These are phyloP conservation scores for Colletotrichum gigasporum DNA, from an alignment of 2,329 filamentous ascomycete genomes.

Conservation along the genomic window DNA sequence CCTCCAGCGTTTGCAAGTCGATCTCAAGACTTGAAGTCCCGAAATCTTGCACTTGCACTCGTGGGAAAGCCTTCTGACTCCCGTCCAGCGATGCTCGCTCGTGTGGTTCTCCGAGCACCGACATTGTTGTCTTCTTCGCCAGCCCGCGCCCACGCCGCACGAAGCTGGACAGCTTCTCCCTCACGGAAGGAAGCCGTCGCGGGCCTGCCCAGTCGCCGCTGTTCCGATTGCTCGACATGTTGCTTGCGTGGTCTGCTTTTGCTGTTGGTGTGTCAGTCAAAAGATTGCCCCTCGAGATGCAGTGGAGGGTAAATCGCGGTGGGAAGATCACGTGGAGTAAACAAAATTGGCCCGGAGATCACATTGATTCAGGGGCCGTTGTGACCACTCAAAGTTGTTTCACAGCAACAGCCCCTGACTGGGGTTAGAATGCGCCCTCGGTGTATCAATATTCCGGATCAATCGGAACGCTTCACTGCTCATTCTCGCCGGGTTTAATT, in stretches of 20 bases:
- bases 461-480: no score
- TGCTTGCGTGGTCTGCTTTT: slow-evolving; percentile 2
- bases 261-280: slow-evolving; percentile 1
- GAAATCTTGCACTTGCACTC: slow-evolving; percentile 24
- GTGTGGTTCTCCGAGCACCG: slow-evolving; percentile 10
- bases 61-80: slow-evolving; percentile 1
- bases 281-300: neutral
- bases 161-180: slow-evolving; percentile 23
- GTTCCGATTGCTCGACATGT: slow-evolving; percentile 24
- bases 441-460: no score
- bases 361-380: slow-evolving; percentile 28
- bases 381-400: slow-evolving; percentile 13
- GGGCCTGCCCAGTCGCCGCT: slow-evolving; percentile 13
- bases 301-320: neutral
- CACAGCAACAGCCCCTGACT: slow-evolving; percentile 18
- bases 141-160: slow-evolving; percentile 10
- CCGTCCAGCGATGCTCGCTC: slow-evolving; percentile 16
- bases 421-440: no score
- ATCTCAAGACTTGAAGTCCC: slow-evolving; percentile 20
- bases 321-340: slow-evolving; percentile 28
- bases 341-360: slow-evolving; percentile 29
- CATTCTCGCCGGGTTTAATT: no score
- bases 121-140: slow-evolving; percentile 27
- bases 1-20: slow-evolving; percentile 22
- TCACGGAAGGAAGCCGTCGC: slow-evolving; percentile 19